These are phyloP conservation scores for Cadophora sp. DNA, from an alignment of 2,329 filamentous ascomycete species.

Conservation along the genomic window DNA sequence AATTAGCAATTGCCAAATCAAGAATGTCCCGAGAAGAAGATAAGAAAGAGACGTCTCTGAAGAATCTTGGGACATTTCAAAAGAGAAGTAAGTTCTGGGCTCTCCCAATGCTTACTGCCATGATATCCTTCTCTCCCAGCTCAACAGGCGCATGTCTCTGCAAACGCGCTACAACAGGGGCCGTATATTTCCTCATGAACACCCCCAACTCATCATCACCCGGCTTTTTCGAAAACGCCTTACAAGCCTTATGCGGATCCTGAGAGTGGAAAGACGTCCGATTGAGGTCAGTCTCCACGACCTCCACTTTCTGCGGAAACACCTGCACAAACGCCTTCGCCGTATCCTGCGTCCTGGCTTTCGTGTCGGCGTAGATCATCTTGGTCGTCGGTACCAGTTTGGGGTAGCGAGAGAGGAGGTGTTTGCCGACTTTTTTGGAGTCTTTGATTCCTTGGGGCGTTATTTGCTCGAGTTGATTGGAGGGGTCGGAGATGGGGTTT, in stretches of 20 bases:
- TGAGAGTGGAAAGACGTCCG: conserved; percentile 52
- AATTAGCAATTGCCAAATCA: too few species aligned
- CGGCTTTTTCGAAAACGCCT: conserved; percentile 54
- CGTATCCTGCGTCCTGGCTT: conserved; percentile 43
- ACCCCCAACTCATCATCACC: conserved; percentile 35
- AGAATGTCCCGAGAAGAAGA: too few species aligned
- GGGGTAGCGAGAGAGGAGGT: conserved; percentile 41
- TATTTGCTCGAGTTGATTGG: conserved; percentile 42
- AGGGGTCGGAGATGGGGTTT: conserved; percentile 42
- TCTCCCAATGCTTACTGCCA: conserved; percentile 45
- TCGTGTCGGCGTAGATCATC: conserved; percentile 43
- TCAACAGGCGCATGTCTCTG: conserved; percentile 62
- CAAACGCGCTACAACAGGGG: conserved; percentile 64
- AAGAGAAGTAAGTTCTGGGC: too few species aligned
- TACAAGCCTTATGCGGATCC: conserved; percentile 61
- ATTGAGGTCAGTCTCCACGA: conserved; percentile 55
- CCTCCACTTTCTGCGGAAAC: conserved; percentile 41
- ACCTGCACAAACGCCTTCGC: conserved; percentile 40
- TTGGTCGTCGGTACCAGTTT: conserved; percentile 42
- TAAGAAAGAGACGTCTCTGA: too few species aligned
- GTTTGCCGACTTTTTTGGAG: conserved; percentile 41
- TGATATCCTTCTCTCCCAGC: conserved; percentile 67
- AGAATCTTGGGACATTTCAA: too few species aligned
- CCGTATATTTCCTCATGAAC: conserved; percentile 63
- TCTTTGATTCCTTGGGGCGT: conserved; percentile 43